Conservation (phyloP, 306 rosid genomes). For the Crotalaria pallida region DNA sequence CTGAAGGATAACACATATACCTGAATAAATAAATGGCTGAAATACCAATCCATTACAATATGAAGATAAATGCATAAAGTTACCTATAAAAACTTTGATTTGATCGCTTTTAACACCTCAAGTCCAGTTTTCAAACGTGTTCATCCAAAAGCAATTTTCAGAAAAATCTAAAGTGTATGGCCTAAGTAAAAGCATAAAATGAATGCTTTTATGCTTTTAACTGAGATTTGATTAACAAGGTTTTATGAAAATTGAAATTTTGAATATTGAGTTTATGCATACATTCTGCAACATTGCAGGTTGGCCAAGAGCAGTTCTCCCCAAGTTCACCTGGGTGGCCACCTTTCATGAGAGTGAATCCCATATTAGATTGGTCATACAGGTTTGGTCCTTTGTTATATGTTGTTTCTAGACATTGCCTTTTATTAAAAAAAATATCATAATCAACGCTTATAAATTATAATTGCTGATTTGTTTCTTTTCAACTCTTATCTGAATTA, state of each 20-base stretch:
- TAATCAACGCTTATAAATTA: background rate
- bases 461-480: constrained; percentile 9
- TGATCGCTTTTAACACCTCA: background rate
- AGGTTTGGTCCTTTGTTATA: constrained; percentile 29
- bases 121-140: background rate
- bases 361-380: constrained; percentile 98
- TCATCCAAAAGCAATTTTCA: background rate
- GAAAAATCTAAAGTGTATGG: background rate
- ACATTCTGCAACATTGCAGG: constrained; percentile 45
- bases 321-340: constrained; percentile 99
- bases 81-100: background rate
- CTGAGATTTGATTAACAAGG: constrained; percentile 1
- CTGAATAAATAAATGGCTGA: background rate
- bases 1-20: constrained; percentile 3
- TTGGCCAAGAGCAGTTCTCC: constrained; percentile 94
- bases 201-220: background rate
- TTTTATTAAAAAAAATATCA: constrained; percentile 8
- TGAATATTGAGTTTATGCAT: background rate
- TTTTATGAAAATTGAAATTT: background rate
- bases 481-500: background rate
- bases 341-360: constrained; percentile 95
- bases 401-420: background rate
- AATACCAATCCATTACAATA: background rate
- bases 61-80: background rate
- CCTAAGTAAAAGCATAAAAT: background rate